Evolutionary conservation across 2,329 filamentous ascomycete species (phyloP), one percentile per base, ranked within the genome.

Genomic region (Phialocephala sp.): DNA sequence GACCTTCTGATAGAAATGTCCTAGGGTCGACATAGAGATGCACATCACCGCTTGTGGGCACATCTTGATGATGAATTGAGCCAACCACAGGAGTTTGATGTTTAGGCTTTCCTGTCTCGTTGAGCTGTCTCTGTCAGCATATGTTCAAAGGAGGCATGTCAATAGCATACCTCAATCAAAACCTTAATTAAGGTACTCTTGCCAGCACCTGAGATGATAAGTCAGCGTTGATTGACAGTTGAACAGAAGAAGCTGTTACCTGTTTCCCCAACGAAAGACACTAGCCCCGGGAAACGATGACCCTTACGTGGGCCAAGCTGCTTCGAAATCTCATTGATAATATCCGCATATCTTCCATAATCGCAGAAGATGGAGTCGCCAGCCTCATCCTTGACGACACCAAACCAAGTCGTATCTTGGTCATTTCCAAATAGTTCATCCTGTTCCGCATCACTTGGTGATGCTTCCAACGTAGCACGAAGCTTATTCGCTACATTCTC

Each of bases 81-180:
- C 55, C 55, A 57, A 57, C 55, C 12, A 57, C 55, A 20, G 55
- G 55, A 12, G 55, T 57, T 22, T 57, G 32, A 57, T 37, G 36
- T 20, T 20, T 57, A 4, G 9, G 18, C 12, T 41, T 41, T 11
- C 32, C 32, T 39, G 6, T 36, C 55, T 57, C 36, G 35, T 57
- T 36, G 35, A 57, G 55, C 35, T 32, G 27, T 32, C 27, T 32
- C 27, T 32, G 27, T 32, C 27, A 32, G 27, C 27, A 32, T 6
- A 3, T 32, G 6, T 3, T 32, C 27, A 32, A 32, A 32, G 3
- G 3, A 32, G 6, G 27, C 6, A 3, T 32, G 3, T 32, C 27
- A 32, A 32, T 32, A 32, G 3, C 27, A 32, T 32, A 32, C 27
- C 27, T 57, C 55, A 24, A 57, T 41, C 8, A 57, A 9, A 1